Evolutionary conservation across 2,329 filamentous ascomycete genomes (phyloP).

Genomic region (Didymellaceae sp.): DNA sequence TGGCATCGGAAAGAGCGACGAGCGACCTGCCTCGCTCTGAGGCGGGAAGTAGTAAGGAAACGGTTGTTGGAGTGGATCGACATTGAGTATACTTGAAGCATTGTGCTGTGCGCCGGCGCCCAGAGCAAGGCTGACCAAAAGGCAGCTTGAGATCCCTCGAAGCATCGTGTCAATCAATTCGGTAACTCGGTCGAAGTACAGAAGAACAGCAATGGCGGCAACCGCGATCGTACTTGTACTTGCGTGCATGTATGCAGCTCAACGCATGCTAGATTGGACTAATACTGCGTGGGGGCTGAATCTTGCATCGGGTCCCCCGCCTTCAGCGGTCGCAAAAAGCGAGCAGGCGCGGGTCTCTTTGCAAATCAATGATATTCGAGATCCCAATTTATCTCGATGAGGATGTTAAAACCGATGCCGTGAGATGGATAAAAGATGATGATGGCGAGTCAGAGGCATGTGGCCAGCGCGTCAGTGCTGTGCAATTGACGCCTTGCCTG

Average conservation of each 20-base stretch:
- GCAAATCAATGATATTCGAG: too few relatives aligned
- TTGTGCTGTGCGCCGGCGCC: conserved; percentile 11
- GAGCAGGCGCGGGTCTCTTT: too few relatives aligned
- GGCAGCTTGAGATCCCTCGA: background rate
- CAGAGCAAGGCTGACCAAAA: background rate
- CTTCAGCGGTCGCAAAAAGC: too few relatives aligned
- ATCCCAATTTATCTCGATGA: too few relatives aligned
- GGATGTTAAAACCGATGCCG: too few relatives aligned
- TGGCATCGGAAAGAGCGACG: conserved; percentile 66
- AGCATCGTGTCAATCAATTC: background rate
- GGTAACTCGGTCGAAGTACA: background rate
- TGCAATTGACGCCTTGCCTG: too few relatives aligned
- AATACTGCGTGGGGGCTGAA: background rate
- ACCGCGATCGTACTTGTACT: conserved; percentile 8
- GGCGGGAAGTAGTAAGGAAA: conserved; percentile 48
- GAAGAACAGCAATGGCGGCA: background rate
- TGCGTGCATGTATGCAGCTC: conserved; percentile 10
- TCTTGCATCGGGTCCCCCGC: conserved; percentile 7
- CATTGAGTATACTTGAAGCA: conserved; percentile 19
- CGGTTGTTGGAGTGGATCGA: conserved; percentile 34
- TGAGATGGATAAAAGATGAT: too few relatives aligned
- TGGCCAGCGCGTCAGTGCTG: too few relatives aligned
- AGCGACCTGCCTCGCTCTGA: conserved; percentile 31
- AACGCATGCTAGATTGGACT: background rate
- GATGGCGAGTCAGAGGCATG: too few relatives aligned